Evolutionary conservation across 148 eudicot species (phyloP).

Genomic region (Vaccinium myrtillus): DNA sequence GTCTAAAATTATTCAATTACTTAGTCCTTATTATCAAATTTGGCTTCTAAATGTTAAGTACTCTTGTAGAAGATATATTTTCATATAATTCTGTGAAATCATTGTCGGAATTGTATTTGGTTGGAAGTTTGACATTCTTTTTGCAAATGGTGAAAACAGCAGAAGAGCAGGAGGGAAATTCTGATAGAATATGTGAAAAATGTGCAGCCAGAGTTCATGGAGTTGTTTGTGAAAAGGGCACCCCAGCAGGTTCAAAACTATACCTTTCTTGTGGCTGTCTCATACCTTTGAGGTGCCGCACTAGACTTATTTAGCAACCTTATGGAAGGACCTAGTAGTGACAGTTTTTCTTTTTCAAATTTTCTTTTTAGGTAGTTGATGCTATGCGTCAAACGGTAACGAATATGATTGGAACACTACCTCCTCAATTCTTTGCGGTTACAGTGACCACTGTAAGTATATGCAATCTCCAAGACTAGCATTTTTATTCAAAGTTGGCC

Average conservation of each 20-base stretch:
- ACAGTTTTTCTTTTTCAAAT: background rate
- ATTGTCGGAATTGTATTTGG: background rate
- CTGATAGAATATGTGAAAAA: conserved; percentile 76
- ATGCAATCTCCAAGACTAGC: background rate
- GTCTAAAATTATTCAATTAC: background rate
- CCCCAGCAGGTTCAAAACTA: conserved; percentile 61
- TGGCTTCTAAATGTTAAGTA: background rate
- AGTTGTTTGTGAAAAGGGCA: conserved; percentile 81
- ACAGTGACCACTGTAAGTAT: conserved; percentile 85
- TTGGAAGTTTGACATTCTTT: conserved; percentile 1
- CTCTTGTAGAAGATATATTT: background rate
- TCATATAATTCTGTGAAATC: background rate
- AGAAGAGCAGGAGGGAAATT: conserved; percentile 70
- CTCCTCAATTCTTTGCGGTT: conserved; percentile 82
- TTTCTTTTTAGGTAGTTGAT: conserved; percentile 63
- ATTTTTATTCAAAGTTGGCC: background rate
- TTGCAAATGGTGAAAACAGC: conserved; percentile 26
- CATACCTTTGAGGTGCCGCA: background rate
- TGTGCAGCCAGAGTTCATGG: conserved; percentile 90
- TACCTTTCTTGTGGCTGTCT: conserved; percentile 5
- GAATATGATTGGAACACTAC: conserved; percentile 89
- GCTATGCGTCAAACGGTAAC: conserved; percentile 96
- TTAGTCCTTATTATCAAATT: background rate
- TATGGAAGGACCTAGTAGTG: background rate
- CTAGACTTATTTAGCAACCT: background rate